Base-by-base conservation (phyloP, 352 stramenopile species). In the Thalassiosira mediterranea region DNA sequence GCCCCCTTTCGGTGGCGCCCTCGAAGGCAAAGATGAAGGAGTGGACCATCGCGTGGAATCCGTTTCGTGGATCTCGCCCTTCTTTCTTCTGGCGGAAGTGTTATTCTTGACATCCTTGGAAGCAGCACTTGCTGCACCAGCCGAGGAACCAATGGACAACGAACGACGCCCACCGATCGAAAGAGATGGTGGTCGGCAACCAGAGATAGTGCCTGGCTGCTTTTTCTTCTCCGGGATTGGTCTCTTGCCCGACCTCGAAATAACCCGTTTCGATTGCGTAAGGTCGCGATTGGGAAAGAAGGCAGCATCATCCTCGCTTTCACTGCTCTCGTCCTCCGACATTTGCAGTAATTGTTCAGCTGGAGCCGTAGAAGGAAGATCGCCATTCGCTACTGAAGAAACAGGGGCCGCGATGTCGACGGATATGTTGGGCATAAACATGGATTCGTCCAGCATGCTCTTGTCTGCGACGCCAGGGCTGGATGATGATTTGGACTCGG, bases 381-480 rank as follows among this genome's bases (percentile, higher is more conserved):
- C 8, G 5, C 8, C 46, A 17, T 44, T 11, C 13, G 54, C 21
- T 26, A 34, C 25, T n/a, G 40, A 44, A 40, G 46, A 17, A 28
- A 48, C 56, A 57, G 28, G 40, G 38, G 38, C 40, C 21, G 34
- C n/a, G n/a, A 58, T 17, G 37, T 67, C 56, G 2, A 63, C 42
- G 3, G 59, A 72, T 10, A 63, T n/a, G 40, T 81, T 80, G 15
- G 71, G 64, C 72, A 81, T 81, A 29, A 81, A 81, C 31, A 81
- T 63, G 13, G 57, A 72, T 44, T 81, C 72, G 65, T 80, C 52
- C 0, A 76, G 26, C 21, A 61, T 52, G 34, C 47, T 76, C 67
- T 62, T 51, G 32, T 51, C 38, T 11, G 32, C 29, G 23, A 19
- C 13, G n/a, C 44, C 13, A 1, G 47, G 29, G 28, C 23, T 61